Conservation (phyloP, 768 basidiomycete species). For the Hortiboletus flavorubellus region DNA sequence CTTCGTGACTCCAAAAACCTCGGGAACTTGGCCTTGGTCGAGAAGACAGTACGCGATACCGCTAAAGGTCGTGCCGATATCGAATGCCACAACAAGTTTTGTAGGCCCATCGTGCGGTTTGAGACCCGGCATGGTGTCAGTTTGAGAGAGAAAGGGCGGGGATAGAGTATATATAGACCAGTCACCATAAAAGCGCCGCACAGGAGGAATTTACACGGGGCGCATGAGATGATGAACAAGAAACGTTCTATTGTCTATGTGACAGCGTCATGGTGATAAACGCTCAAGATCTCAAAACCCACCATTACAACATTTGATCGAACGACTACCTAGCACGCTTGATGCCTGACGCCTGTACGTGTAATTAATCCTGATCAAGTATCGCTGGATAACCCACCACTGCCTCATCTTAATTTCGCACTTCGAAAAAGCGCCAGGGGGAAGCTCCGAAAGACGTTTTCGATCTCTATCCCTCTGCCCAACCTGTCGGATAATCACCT, state of each 20-base stretch:
- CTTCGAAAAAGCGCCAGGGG: not conserved
- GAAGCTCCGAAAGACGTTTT: no score
- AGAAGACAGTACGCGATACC: slow-evolving; percentile 38
- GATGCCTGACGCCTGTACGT: not conserved
- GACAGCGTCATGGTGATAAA: not conserved
- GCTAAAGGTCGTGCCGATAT: slow-evolving; percentile 46
- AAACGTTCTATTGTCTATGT: not conserved
- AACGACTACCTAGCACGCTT: not conserved
- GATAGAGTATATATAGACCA: not conserved
- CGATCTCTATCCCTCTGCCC: no score
- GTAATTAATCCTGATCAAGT: not conserved
- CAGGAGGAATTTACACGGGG: not conserved
- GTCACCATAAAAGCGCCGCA: no score
- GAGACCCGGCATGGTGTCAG: not conserved
- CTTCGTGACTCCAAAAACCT: slow-evolving; percentile 11
- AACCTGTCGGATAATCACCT: no score
- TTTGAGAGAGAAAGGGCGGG: not conserved
- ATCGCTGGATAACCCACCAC: not conserved
- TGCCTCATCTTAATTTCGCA: not conserved
- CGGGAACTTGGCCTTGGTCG: slow-evolving; percentile 7
- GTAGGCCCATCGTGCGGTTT: slow-evolving; percentile 5
- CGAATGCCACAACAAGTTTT: slow-evolving; percentile 44
- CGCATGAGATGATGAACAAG: not conserved
- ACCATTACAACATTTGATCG: no score
- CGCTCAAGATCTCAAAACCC: not conserved